These are phyloP conservation scores for Schizochytrium sp. DNA, from an alignment of 108 stramenopile species.

Conservation along the genomic window DNA sequence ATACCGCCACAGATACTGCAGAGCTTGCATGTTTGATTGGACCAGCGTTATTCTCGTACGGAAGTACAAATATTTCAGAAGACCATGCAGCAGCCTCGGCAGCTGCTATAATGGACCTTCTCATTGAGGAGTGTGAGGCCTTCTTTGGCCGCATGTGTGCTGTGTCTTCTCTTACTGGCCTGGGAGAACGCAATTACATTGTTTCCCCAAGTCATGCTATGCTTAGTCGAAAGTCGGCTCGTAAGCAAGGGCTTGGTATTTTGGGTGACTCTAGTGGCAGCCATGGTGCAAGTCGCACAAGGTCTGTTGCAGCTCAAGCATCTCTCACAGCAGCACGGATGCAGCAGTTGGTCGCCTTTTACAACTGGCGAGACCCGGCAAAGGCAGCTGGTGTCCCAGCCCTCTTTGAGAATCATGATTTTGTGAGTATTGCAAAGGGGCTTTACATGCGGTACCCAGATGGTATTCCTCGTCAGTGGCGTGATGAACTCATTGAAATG, in stretches of 20 bases:
- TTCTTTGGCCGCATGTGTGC: conserved; percentile 15
- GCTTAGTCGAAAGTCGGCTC: no score
- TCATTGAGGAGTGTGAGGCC: conserved; percentile 24
- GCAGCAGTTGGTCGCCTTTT: conserved; percentile 45
- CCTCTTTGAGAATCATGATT: conserved; percentile 46
- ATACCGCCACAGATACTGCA: conserved; percentile 5
- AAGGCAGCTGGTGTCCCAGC: conserved; percentile 38
- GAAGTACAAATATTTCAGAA: background rate
- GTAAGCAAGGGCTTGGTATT: no score
- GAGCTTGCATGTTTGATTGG: conserved; percentile 29
- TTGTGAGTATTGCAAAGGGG: conserved; percentile 44
- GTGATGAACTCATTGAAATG: conserved; percentile 25
- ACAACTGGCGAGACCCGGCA: conserved; percentile 50
- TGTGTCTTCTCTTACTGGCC: background rate
- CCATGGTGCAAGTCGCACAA: background rate
- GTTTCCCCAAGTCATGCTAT: background rate
- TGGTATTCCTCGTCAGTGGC: conserved; percentile 7
- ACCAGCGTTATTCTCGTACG: background rate
- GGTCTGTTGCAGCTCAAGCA: background rate
- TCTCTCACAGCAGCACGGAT: background rate
- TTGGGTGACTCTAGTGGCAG: no score
- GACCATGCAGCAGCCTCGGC: conserved; percentile 42
- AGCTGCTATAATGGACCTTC: conserved; percentile 32
- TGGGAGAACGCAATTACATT: background rate
- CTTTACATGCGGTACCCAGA: background rate